phyloP scores from a whole-genome alignment of 306 rosid genomes.

The Ceratonia siliqua region DNA sequence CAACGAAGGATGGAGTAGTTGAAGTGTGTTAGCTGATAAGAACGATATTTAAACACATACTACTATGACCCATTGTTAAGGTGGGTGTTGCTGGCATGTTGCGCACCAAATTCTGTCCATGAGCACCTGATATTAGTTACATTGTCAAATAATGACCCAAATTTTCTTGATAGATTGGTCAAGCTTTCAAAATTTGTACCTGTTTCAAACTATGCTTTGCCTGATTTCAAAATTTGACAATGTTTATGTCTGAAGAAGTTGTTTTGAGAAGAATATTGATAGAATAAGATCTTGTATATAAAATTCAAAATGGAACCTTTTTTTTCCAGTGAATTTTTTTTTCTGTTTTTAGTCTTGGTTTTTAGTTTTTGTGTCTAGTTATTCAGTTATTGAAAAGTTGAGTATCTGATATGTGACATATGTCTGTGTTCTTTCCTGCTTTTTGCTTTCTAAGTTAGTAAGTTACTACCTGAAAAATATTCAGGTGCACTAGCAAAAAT shows the following conservation, averaged over 20 bases:
- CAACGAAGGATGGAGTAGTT: neutral
- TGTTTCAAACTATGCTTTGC: neutral
- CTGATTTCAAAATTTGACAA: neutral
- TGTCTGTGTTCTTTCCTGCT: conserved; percentile 2
- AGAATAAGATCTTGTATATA: neutral
- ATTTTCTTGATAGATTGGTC: conserved; percentile 6
- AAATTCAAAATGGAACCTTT: neutral
- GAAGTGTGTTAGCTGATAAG: neutral
- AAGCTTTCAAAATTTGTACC: neutral
- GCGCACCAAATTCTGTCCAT: neutral
- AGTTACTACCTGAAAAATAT: neutral
- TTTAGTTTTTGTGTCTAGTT: neutral
- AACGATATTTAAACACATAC: neutral
- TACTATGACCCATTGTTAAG: neutral
- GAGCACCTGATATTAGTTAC: neutral
- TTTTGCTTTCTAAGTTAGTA: neutral
- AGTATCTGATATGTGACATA: neutral
- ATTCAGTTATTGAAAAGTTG: neutral
- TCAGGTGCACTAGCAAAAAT: neutral
- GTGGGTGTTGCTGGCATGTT: neutral
- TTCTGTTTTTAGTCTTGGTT: neutral
- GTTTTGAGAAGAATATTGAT: neutral
- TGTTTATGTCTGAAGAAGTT: neutral
- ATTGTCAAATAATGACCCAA: too few species aligned
- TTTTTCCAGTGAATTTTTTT: neutral